Conservation (phyloP, 1,284 basidiomycete genomes). For the Irpex sp. region DNA sequence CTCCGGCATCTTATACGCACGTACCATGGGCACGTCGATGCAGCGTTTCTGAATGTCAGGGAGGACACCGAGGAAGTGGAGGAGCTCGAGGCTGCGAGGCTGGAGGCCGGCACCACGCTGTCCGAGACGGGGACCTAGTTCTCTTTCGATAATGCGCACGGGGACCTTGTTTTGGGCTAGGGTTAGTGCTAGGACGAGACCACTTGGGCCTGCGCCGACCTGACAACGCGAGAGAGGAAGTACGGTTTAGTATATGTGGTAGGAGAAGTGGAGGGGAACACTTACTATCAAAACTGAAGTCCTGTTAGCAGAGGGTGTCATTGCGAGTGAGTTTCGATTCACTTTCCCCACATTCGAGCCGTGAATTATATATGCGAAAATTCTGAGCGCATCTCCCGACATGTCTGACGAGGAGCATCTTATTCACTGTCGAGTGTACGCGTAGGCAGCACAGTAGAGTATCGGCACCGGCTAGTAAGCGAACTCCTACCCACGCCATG, state of each 20-base stretch:
- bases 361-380: too few species aligned
- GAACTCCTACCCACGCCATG: too few species aligned
- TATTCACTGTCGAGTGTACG: too few species aligned
- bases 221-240: neutral
- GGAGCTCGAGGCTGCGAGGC: conserved; percentile 14
- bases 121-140: conserved; percentile 16
- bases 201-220: conserved; percentile 24
- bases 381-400: too few species aligned
- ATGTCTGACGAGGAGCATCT: too few species aligned
- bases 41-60: conserved; percentile 10
- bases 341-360: too few species aligned
- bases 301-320: too few species aligned
- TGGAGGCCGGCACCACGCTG: conserved; percentile 13
- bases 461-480: too few species aligned
- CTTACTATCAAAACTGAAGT: too few species aligned
- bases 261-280: too few species aligned
- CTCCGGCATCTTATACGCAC: neutral
- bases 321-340: too few species aligned
- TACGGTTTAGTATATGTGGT: neutral
- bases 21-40: neutral
- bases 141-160: conserved; percentile 15
- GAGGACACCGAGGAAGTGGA: conserved; percentile 15
- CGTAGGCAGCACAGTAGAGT: too few species aligned
- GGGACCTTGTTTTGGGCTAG: conserved; percentile 17
- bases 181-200: conserved; percentile 21